phyloP scores from a whole-genome alignment of 257 asterid species.

The Solanum piurae region DNA sequence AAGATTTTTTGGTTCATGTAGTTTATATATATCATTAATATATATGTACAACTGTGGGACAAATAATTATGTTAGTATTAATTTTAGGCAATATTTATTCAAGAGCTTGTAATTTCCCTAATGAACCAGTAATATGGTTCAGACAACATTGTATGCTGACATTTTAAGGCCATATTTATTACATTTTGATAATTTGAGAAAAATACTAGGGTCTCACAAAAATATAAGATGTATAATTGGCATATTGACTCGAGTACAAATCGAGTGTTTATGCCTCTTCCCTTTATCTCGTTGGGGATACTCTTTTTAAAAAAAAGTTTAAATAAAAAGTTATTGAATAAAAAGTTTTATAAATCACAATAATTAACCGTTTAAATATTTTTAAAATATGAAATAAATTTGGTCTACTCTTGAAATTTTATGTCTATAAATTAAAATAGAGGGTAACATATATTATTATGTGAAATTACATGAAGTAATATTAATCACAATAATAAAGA shows the following conservation, averaged over 20 bases:
- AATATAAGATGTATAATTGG: background rate
- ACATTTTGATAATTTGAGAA: background rate
- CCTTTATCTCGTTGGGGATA: background rate
- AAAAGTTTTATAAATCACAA: too few species aligned
- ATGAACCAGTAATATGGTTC: slow-evolving; percentile 2
- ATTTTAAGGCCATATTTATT: background rate
- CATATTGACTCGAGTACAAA: background rate
- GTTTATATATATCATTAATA: background rate
- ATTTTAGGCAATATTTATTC: background rate
- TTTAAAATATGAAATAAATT: too few species aligned
- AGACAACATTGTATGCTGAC: slow-evolving; percentile 9
- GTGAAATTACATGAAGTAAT: too few species aligned
- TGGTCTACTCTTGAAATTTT: background rate
- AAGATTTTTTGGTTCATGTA: slow-evolving; percentile 16
- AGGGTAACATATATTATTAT: too few species aligned
- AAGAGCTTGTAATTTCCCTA: background rate
- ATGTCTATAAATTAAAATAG: too few species aligned
- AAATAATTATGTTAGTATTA: slow-evolving; percentile 6
- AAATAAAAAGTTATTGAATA: too few species aligned
- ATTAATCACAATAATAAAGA: background rate
- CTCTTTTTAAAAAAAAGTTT: too few species aligned
- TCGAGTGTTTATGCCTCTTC: background rate
- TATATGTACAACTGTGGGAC: background rate
- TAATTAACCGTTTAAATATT: too few species aligned
- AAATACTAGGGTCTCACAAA: background rate